A percentile compares a stretch with the other conserved stretches of the same genome.
Conservation (phyloP, 2,329 filamentous ascomycete genomes). For the Aspergillus ochraceus region DNA sequence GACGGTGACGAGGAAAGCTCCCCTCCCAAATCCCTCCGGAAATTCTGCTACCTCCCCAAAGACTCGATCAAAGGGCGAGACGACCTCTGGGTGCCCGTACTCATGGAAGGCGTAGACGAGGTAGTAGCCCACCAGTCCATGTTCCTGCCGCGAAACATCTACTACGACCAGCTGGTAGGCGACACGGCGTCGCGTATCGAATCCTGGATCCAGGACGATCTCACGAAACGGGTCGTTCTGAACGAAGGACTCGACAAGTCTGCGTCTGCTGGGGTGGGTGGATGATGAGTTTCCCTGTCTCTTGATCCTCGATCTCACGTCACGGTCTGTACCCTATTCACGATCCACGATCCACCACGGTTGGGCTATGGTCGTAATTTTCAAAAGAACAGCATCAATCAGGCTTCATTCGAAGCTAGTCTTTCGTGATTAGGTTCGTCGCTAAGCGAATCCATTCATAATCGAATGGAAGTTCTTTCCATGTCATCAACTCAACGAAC, state of each 20-base stretch:
- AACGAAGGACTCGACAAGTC: background rate
- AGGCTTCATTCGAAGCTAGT: background rate
- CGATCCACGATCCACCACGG: too few relatives aligned
- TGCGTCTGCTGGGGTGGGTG: background rate
- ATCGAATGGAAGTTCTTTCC: too few relatives aligned
- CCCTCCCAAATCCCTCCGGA: conserved; percentile 57
- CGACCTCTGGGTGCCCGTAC: conserved; percentile 72
- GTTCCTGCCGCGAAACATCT: conserved; percentile 67
- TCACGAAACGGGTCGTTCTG: background rate
- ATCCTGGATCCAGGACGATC: conserved; percentile 1
- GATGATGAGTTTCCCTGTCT: background rate
- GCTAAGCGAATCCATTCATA: too few relatives aligned
- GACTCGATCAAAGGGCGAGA: conserved; percentile 60
- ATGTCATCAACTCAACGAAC: too few relatives aligned
- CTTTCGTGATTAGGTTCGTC: too few relatives aligned
- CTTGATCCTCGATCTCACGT: background rate
- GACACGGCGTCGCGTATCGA: conserved; percentile 47
- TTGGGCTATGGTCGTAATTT: too few relatives aligned
- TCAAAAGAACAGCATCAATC: background rate
- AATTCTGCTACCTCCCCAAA: conserved; percentile 70
- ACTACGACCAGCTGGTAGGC: conserved; percentile 75
- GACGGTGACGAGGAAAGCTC: conserved; percentile 18
- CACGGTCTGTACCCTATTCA: background rate
- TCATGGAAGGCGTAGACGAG: conserved; percentile 82
- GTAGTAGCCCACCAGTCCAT: conserved; percentile 81